A percentile compares a stretch with the other conserved stretches of the same genome.
phyloP scores from a whole-genome alignment of 1,139 yeast genomes.

The Debaryomyces sp. region DNA sequence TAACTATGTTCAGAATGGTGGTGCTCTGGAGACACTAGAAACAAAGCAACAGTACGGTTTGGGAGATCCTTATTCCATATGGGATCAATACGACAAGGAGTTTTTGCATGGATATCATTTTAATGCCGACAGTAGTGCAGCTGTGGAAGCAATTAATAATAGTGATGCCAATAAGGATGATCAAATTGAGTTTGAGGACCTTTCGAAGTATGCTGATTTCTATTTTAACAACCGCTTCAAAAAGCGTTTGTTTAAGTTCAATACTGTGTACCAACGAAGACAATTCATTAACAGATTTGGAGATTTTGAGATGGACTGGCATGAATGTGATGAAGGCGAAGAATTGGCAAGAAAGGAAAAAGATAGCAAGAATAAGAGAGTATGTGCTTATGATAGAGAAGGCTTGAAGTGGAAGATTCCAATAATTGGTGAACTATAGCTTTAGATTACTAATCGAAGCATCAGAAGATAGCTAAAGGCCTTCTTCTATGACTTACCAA shows the following conservation, averaged over 20 bases:
- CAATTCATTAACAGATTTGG: slow-evolving; percentile 51
- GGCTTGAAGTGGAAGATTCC: slow-evolving; percentile 59
- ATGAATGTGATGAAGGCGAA: slow-evolving; percentile 17
- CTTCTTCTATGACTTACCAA: neutral
- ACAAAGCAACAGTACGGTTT: slow-evolving; percentile 25
- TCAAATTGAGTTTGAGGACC: slow-evolving; percentile 17
- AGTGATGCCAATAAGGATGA: slow-evolving; percentile 4
- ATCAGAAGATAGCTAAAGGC: neutral
- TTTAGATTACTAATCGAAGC: neutral
- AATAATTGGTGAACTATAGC: slow-evolving; percentile 39
- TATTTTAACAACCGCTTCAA: slow-evolving; percentile 40
- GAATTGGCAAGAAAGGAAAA: slow-evolving; percentile 14
- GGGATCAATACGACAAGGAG: slow-evolving; percentile 28
- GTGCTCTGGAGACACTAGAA: slow-evolving; percentile 8
- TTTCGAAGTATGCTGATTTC: slow-evolving; percentile 33
- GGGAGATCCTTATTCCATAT: slow-evolving; percentile 33
- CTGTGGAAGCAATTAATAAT: neutral
- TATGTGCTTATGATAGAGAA: slow-evolving; percentile 38
- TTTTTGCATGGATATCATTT: slow-evolving; percentile 16
- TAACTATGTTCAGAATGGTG: slow-evolving; percentile 37
- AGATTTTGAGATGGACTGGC: slow-evolving; percentile 42
- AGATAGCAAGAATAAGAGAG: slow-evolving; percentile 13
- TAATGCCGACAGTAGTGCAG: slow-evolving; percentile 2
- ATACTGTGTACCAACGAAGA: slow-evolving; percentile 49
- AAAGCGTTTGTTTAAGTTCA: slow-evolving; percentile 46